Percentiles rank a stretch among this genome's conserved stretches.
phyloP scores from a whole-genome alignment of 1,284 basidiomycete species.

The Phlebopus sp. region DNA sequence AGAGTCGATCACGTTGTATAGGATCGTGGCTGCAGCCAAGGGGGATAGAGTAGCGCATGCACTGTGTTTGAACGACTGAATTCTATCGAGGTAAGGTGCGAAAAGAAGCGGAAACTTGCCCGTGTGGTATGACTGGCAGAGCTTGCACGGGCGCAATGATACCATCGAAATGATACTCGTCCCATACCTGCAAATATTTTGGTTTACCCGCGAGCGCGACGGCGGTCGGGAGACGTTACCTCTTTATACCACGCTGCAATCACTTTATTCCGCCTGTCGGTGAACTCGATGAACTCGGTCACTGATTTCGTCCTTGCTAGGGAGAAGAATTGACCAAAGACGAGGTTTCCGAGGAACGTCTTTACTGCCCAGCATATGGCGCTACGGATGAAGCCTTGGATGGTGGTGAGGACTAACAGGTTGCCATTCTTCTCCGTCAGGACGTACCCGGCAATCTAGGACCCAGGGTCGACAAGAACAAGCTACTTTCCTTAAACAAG shows the following conservation, averaged over 20 bases:
- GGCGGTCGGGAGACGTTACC: slow-evolving; percentile 32
- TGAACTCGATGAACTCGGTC: slow-evolving; percentile 50
- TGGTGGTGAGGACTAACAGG: background rate
- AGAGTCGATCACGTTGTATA: slow-evolving; percentile 77
- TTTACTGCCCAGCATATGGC: slow-evolving; percentile 48
- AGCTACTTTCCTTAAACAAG: slow-evolving; percentile 41
- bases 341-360: slow-evolving; percentile 51
- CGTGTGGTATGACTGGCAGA: slow-evolving; percentile 69
- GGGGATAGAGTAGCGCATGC: slow-evolving; percentile 53
- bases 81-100: background rate
- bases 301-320: slow-evolving; percentile 52
- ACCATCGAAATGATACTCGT: slow-evolving; percentile 64
- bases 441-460: slow-evolving; percentile 55
- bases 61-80: slow-evolving; percentile 28
- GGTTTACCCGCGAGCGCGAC: background rate
- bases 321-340: slow-evolving; percentile 49
- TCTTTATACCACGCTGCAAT: slow-evolving; percentile 53
- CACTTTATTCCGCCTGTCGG: slow-evolving; percentile 52
- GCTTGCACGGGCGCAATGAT: slow-evolving; percentile 77
- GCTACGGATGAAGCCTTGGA: slow-evolving; percentile 49
- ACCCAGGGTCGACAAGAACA: slow-evolving; percentile 59
- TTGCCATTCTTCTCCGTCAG: background rate
- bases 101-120: slow-evolving; percentile 38
- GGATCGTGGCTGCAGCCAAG: slow-evolving; percentile 48
- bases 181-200: slow-evolving; percentile 60